These are phyloP conservation scores for Exsudoporus floridanus DNA, from an alignment of 1,284 basidiomycete genomes.

Conservation along the genomic window DNA sequence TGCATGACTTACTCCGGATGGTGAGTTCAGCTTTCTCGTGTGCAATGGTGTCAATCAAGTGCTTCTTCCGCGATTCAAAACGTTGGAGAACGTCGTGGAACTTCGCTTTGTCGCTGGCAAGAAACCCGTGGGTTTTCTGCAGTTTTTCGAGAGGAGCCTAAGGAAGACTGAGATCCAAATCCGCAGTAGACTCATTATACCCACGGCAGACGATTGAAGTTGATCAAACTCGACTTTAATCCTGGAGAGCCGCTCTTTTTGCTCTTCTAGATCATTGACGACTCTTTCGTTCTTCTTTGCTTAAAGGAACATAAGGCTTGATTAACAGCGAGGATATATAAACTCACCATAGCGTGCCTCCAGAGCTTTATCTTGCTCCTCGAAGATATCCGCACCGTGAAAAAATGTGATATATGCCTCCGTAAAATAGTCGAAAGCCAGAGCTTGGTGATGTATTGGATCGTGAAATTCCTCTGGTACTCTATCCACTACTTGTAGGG, in stretches of 20 bases:
- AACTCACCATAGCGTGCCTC: conserved; percentile 73
- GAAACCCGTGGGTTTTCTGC: conserved; percentile 53
- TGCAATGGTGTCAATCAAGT: conserved; percentile 59
- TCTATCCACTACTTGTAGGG: conserved; percentile 59
- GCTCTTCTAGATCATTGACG: conserved; percentile 57
- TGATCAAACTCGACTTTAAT: conserved; percentile 55
- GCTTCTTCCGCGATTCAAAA: conserved; percentile 63
- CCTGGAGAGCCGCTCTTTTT: conserved; percentile 46
- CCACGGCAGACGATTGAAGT: conserved; percentile 59
- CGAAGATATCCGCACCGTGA: conserved; percentile 68
- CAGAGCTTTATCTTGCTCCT: conserved; percentile 64
- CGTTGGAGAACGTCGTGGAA: conserved; percentile 66
- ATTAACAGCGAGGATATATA: not conserved
- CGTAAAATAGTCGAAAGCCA: conserved; percentile 74
- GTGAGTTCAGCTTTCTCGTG: conserved; percentile 63
- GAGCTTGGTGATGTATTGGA: conserved; percentile 66
- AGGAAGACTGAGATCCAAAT: conserved; percentile 7
- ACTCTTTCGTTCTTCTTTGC: conserved; percentile 67
- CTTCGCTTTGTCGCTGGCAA: conserved; percentile 66
- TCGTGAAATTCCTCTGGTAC: conserved; percentile 73
- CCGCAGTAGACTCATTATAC: conserved; percentile 11
- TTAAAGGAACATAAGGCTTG: conserved; percentile 32
- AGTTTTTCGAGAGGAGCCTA: conserved; percentile 68
- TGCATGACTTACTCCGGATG: conserved; percentile 43
- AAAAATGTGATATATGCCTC: conserved; percentile 74